Conservation (phyloP, 2,329 filamentous ascomycete species). For the Epichloe elymi region DNA sequence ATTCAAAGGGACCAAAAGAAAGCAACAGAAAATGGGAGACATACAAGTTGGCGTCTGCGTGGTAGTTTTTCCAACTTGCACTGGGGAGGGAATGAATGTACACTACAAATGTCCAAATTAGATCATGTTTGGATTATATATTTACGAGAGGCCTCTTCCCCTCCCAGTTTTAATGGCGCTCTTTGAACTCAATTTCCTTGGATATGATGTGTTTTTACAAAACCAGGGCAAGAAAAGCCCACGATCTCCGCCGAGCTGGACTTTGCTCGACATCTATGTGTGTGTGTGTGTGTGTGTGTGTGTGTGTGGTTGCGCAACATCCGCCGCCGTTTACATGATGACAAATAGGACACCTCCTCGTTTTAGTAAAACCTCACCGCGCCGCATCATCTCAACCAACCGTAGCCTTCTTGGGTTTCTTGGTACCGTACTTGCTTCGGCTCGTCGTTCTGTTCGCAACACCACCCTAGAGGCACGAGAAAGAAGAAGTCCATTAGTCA, state of each 20-base stretch:
- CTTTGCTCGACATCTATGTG: no score
- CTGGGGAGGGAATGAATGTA: background rate
- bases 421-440: conserved; percentile 94
- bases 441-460: conserved; percentile 73
- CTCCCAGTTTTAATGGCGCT: background rate
- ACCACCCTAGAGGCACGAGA: conserved; percentile 53
- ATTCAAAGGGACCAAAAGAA: background rate
- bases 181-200: no score
- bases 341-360: background rate
- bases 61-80: background rate
- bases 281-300: no score
- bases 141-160: background rate
- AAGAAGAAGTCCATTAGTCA: conserved; percentile 7
- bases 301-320: no score
- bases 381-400: conserved; percentile 25
- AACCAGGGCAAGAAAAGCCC: no score
- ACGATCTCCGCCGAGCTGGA: no score
- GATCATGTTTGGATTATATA: background rate
- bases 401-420: conserved; percentile 84
- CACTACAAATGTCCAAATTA: background rate
- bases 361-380: background rate
- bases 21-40: background rate
- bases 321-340: background rate
- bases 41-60: background rate
- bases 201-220: background rate